A percentile compares a stretch with the other conserved stretches of the same genome.
phyloP scores from a whole-genome alignment of 1,284 basidiomycete genomes.

The Irpex sp. region DNA sequence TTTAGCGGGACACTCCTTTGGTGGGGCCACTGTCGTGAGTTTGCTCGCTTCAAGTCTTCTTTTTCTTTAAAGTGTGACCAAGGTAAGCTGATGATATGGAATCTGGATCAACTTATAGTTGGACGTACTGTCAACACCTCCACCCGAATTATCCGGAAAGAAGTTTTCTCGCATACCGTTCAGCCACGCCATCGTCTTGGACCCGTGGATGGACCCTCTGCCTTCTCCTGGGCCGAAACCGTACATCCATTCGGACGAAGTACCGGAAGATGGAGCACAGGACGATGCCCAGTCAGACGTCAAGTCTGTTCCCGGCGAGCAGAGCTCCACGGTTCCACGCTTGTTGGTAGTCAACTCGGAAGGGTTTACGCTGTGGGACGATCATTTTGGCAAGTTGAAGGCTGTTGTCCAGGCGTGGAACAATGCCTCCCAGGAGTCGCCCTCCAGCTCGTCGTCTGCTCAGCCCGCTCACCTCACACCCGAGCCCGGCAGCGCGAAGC shows the following conservation, averaged over 20 bases:
- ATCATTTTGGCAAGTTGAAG: constrained; percentile 59
- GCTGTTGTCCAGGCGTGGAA: constrained; percentile 51
- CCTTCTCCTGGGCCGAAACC: constrained; percentile 46
- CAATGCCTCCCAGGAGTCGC: constrained; percentile 15
- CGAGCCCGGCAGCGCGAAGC: background rate
- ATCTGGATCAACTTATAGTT: constrained; percentile 33
- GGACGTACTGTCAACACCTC: constrained; percentile 48
- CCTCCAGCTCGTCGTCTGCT: background rate
- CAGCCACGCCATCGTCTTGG: constrained; percentile 55
- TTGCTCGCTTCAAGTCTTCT: constrained; percentile 7
- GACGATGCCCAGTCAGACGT: constrained; percentile 5
- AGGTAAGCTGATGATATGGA: background rate
- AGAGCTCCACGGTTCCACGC: constrained; percentile 26
- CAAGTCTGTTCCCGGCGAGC: constrained; percentile 9
- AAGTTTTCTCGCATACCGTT: constrained; percentile 44
- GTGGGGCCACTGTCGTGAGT: constrained; percentile 68
- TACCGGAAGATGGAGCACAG: too few relatives aligned
- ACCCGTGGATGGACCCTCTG: constrained; percentile 79
- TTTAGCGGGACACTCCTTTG: constrained; percentile 75
- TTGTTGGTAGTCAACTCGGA: constrained; percentile 72
- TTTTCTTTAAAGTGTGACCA: too few relatives aligned
- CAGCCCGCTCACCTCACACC: too few relatives aligned
- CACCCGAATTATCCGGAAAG: constrained; percentile 23
- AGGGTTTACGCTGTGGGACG: constrained; percentile 69
- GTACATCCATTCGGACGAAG: background rate